Percentiles rank a stretch among this genome's conserved stretches.
Evolutionary conservation across 1,284 basidiomycete genomes (phyloP).

Genomic region (Tausonia pullulans): DNA sequence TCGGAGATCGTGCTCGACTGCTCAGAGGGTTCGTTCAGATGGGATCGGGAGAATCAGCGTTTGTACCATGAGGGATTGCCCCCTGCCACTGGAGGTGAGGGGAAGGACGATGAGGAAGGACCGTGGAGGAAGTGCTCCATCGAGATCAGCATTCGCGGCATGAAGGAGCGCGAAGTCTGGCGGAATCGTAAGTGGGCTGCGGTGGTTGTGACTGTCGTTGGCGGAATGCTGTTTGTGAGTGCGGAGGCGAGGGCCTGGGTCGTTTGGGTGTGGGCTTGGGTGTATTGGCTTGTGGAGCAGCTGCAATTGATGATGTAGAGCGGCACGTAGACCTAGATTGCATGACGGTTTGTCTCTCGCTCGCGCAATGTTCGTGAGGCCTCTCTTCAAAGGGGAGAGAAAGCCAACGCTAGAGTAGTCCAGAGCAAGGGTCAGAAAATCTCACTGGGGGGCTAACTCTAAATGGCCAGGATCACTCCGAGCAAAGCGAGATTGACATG

Average conservation of each 20-base stretch:
- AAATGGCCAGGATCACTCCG: no score
- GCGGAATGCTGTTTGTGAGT: neutral
- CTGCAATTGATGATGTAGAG: no score
- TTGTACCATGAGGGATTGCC: neutral
- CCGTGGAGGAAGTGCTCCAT: neutral
- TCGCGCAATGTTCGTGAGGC: no score
- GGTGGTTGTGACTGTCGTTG: neutral
- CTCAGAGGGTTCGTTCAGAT: constrained; percentile 9
- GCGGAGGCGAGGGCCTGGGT: neutral
- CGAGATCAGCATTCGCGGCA: neutral
- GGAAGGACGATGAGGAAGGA: neutral
- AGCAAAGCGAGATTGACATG: no score
- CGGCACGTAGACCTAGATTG: no score
- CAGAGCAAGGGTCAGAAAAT: no score
- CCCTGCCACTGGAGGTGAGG: no score
- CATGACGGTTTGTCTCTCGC: no score
- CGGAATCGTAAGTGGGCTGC: neutral
- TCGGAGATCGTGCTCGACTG: constrained; percentile 1
- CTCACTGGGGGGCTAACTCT: no score
- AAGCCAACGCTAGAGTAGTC: no score
- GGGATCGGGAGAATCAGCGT: neutral
- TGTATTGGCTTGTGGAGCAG: no score
- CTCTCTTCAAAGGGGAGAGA: no score
- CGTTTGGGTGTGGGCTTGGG: neutral
- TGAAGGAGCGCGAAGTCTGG: neutral